A percentile compares a stretch with the other conserved stretches of the same genome.
Conservation (phyloP, 2,329 filamentous ascomycete species). For the Trichophyton simii region DNA sequence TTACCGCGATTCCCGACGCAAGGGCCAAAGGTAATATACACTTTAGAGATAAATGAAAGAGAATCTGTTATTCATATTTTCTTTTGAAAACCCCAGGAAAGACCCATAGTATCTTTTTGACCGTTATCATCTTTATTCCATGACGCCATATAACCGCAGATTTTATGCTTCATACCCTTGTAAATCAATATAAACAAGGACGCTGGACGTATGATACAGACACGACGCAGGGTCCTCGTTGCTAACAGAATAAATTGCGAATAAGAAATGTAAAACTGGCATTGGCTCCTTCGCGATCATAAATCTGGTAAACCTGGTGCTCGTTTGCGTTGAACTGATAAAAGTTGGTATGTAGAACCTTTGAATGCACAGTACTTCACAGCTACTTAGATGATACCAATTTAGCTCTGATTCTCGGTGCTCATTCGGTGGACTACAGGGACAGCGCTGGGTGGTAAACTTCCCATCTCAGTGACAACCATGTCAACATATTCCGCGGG, state of each 20-base stretch:
- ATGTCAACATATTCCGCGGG: constrained; percentile 74
- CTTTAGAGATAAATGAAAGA: not conserved
- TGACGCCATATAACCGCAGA: not conserved
- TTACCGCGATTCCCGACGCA: no score
- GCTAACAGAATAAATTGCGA: no score
- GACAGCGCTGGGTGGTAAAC: constrained; percentile 72
- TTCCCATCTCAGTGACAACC: constrained; percentile 84
- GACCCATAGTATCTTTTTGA: not conserved
- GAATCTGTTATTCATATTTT: not conserved
- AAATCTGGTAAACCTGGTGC: not conserved
- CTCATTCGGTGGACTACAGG: constrained; percentile 56
- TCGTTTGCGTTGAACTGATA: not conserved
- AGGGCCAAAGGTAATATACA: not conserved
- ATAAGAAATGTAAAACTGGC: no score
- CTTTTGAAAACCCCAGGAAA: not conserved
- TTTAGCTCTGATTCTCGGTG: constrained; percentile 20
- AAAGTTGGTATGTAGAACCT: not conserved
- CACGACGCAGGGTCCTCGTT: not conserved
- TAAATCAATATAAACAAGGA: not conserved
- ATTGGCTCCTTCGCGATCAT: not conserved
- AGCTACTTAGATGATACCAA: not conserved
- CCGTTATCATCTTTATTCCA: not conserved
- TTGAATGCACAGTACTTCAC: not conserved
- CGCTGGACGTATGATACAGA: not conserved
- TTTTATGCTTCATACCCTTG: not conserved